Conservation (phyloP, 352 stramenopile species). For the Phytophthora pluvialis region DNA sequence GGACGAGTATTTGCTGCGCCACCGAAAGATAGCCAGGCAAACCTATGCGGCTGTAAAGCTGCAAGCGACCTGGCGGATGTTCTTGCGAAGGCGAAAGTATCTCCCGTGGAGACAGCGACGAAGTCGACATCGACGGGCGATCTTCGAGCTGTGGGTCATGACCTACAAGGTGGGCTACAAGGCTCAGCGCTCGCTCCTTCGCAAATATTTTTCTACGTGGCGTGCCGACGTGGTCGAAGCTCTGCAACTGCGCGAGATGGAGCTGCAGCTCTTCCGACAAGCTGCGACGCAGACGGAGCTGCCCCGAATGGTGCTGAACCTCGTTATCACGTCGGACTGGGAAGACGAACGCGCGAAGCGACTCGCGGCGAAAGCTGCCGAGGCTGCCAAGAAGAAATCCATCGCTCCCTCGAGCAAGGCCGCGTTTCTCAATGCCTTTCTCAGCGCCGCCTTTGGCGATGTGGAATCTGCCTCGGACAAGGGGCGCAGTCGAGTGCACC, state of each 20-base stretch:
- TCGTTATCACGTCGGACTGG: constrained; percentile 70
- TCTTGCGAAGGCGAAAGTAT: constrained; percentile 43
- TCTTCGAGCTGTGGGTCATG: constrained; percentile 64
- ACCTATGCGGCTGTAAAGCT: constrained; percentile 41
- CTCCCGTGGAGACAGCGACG: constrained; percentile 51
- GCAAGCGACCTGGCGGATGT: constrained; percentile 70
- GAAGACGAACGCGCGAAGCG: constrained; percentile 38
- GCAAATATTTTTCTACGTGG: constrained; percentile 58
- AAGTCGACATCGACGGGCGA: constrained; percentile 29
- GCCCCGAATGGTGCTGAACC: constrained; percentile 68
- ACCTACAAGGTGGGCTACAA: constrained; percentile 44
- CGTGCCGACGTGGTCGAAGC: constrained; percentile 47
- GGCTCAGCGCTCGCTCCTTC: constrained; percentile 38
- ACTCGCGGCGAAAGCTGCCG: constrained; percentile 17
- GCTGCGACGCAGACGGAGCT: constrained; percentile 54
- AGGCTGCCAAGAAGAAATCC: constrained; percentile 22
- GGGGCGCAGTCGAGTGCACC: constrained; percentile 35
- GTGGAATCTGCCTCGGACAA: constrained; percentile 41
- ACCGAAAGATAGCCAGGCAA: constrained; percentile 36
- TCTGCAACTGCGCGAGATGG: constrained; percentile 59
- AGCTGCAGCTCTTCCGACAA: constrained; percentile 67
- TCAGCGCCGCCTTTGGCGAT: constrained; percentile 61
- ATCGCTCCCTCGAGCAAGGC: constrained; percentile 11
- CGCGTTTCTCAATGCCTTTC: constrained; percentile 44
- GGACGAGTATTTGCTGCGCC: constrained; percentile 11